phyloP scores from a whole-genome alignment of 2,329 filamentous ascomycete species.

The Diaporthe ampelina region DNA sequence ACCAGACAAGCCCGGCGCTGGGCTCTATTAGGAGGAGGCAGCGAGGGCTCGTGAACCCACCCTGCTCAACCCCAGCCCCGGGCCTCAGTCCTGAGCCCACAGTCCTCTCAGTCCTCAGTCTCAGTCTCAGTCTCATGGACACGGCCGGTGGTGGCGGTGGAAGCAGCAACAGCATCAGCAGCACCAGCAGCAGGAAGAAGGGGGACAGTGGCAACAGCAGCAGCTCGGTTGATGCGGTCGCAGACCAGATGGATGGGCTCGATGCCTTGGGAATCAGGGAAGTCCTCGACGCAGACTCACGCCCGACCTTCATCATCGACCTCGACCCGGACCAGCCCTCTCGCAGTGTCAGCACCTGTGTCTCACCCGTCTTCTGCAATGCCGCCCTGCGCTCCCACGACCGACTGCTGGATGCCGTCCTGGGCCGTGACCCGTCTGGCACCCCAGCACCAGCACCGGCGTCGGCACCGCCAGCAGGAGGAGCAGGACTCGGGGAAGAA shows the following conservation, averaged over 20 bases:
- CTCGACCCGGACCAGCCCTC: conserved; percentile 53
- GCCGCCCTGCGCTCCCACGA: conserved; percentile 52
- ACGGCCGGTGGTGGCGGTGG: conserved; percentile 1
- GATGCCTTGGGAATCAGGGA: conserved; percentile 47
- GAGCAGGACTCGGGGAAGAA: no score
- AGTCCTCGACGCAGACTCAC: conserved; percentile 54
- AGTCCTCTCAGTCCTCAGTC: no score
- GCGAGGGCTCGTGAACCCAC: background rate
- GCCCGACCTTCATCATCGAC: conserved; percentile 55
- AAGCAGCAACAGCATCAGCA: no score
- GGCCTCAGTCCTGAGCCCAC: background rate
- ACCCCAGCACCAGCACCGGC: background rate
- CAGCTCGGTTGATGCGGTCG: conserved; percentile 31
- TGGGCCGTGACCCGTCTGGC: background rate
- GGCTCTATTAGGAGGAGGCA: conserved; percentile 30
- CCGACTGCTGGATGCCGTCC: conserved; percentile 49
- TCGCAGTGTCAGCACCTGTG: conserved; percentile 41
- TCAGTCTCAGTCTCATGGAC: conserved; percentile 21
- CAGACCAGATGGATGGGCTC: conserved; percentile 43
- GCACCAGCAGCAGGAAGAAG: background rate
- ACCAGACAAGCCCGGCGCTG: conserved; percentile 23
- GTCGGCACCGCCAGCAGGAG: no score
- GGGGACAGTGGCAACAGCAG: background rate
- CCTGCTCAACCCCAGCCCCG: background rate
- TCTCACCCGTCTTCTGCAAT: conserved; percentile 55